Evolutionary conservation across 306 rosid genomes (phyloP).

Genomic region (Vigna reflexopilosa): DNA sequence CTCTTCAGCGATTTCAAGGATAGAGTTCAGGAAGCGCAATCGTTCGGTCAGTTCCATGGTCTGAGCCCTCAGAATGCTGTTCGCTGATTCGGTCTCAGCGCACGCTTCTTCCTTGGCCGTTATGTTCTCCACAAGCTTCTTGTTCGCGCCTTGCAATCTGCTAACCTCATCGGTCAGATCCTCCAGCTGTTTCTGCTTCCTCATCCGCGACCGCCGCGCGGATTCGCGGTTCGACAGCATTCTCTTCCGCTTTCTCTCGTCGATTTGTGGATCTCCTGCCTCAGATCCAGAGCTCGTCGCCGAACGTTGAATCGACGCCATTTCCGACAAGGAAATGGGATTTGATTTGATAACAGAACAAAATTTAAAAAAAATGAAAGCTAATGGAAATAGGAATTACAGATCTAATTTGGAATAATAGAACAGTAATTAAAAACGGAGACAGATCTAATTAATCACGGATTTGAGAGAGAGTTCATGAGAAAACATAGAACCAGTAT

Average conservation of each 20-base stretch:
- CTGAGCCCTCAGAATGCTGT: constrained; percentile 72
- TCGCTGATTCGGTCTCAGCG: constrained; percentile 59
- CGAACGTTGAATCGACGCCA: constrained; percentile 59
- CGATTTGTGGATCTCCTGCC: constrained; percentile 60
- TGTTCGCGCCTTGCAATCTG: constrained; percentile 58
- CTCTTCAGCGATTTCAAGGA: constrained; percentile 76
- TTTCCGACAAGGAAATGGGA: constrained; percentile 32
- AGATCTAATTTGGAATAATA: constrained; percentile 38
- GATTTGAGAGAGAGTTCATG: constrained; percentile 59
- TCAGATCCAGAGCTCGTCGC: constrained; percentile 78
- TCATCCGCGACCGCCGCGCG: constrained; percentile 89
- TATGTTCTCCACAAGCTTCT: constrained; percentile 55
- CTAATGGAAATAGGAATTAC: neutral
- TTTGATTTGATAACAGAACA: neutral
- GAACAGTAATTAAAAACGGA: neutral
- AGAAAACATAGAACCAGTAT: constrained; percentile 67
- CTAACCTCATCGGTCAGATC: constrained; percentile 66
- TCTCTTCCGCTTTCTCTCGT: constrained; percentile 93
- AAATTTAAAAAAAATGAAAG: neutral
- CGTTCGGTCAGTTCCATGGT: constrained; percentile 73
- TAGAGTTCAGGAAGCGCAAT: constrained; percentile 71
- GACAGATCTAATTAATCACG: neutral
- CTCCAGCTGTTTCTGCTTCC: constrained; percentile 91
- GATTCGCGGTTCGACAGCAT: constrained; percentile 94
- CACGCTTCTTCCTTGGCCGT: constrained; percentile 63